phyloP scores from a whole-genome alignment of 1,284 basidiomycete species.

The Austropuccinia psidii region DNA sequence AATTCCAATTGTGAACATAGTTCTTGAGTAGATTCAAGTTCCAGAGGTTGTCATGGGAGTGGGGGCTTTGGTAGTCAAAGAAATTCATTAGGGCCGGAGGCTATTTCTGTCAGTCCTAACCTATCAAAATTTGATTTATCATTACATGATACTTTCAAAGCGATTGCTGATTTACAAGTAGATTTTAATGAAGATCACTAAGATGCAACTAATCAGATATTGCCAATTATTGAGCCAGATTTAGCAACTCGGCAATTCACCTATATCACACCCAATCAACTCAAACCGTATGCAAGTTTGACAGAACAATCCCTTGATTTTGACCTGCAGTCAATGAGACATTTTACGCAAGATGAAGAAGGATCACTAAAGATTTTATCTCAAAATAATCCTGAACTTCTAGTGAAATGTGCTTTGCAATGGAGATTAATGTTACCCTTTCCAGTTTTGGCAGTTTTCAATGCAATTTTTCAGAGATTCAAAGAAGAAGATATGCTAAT shows the following conservation, averaged over 20 bases:
- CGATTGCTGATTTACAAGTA: not conserved
- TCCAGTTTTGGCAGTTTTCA: slow-evolving; percentile 70
- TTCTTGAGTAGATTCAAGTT: no score
- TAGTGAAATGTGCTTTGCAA: slow-evolving; percentile 75
- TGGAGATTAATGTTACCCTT: slow-evolving; percentile 82
- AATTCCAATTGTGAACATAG: no score
- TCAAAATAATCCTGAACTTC: slow-evolving; percentile 65
- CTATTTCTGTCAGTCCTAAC: slow-evolving; percentile 4
- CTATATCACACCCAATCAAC: slow-evolving; percentile 82
- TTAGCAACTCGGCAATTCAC: slow-evolving; percentile 52
- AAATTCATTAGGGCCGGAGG: slow-evolving; percentile 19
- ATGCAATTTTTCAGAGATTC: slow-evolving; percentile 77
- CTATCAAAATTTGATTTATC: not conserved
- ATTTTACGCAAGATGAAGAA: slow-evolving; percentile 88
- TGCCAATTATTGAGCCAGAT: not conserved
- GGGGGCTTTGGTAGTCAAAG: no score
- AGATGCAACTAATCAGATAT: slow-evolving; percentile 9
- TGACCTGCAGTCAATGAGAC: slow-evolving; percentile 82
- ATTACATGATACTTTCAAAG: slow-evolving; percentile 11
- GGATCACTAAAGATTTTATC: slow-evolving; percentile 92
- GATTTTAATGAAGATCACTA: not conserved
- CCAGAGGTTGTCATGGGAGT: no score
- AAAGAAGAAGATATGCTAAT: slow-evolving; percentile 83
- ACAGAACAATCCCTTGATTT: slow-evolving; percentile 72
- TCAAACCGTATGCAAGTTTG: slow-evolving; percentile 72